Conservation (phyloP, 2,329 filamentous ascomycete genomes). For the Fusarium sp. region DNA sequence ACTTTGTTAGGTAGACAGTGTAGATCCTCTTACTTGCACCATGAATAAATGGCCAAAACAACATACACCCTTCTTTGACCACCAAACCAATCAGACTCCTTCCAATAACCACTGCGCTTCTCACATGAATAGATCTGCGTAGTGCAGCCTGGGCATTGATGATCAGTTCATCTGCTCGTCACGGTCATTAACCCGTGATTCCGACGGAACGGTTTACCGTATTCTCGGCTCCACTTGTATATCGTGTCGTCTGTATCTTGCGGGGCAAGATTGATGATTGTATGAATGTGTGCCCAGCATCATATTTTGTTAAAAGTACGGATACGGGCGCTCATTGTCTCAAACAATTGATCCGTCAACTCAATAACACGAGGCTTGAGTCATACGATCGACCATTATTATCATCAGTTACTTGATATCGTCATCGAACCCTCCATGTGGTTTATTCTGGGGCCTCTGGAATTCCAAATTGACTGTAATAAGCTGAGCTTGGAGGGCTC, state of each 20-base stretch:
- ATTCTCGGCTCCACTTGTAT: conserved; percentile 12
- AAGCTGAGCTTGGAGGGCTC: conserved; percentile 5
- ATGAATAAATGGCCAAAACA: conserved; percentile 11
- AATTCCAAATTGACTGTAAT: conserved; percentile 1
- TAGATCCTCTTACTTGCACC: conserved; percentile 30
- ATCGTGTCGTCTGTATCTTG: conserved; percentile 6
- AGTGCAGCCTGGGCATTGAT: too few relatives aligned
- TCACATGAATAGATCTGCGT: not conserved
- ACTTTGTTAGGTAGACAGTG: conserved; percentile 4
- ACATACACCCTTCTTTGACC: not conserved
- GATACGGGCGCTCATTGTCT: conserved; percentile 6
- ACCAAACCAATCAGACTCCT: not conserved
- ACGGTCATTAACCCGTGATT: conserved; percentile 9
- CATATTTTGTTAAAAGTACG: not conserved
- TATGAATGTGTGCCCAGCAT: not conserved
- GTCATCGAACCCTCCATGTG: conserved; percentile 2
- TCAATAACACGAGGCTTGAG: not conserved
- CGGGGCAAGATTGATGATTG: conserved; percentile 10
- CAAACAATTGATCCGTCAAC: not conserved
- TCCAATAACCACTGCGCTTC: not conserved
- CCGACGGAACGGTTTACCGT: conserved; percentile 15
- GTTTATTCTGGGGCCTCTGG: not conserved
- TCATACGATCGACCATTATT: not conserved
- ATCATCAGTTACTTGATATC: conserved; percentile 3
- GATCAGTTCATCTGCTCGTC: conserved; percentile 2